phyloP scores from a whole-genome alignment of 2,329 filamentous ascomycete genomes.

The Cladosporium oxysporum region DNA sequence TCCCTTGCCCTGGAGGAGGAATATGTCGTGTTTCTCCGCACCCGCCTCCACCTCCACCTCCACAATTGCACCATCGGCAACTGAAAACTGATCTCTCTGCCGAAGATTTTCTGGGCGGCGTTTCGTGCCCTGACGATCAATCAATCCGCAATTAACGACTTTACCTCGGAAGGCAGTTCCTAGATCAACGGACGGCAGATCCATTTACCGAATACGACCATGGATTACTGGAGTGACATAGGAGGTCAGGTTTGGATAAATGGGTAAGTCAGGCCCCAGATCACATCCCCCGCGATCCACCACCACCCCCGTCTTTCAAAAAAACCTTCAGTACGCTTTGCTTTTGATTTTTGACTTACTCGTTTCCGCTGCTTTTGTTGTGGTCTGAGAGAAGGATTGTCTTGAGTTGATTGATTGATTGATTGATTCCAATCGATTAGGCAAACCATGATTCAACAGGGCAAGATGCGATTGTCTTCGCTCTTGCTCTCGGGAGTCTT shows the following conservation, averaged over 20 bases:
- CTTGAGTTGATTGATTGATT: not conserved
- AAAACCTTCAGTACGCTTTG: not conserved
- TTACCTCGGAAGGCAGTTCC: conserved; percentile 8
- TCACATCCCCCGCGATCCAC: not conserved
- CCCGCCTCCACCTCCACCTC: not conserved
- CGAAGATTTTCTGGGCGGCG: not conserved
- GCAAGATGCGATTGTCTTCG: conserved; percentile 16
- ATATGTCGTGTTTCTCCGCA: not conserved
- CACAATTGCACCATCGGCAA: not conserved
- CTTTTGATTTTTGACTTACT: not conserved
- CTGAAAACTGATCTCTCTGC: conserved; percentile 1
- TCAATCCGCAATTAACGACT: not conserved
- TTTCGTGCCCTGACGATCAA: conserved; percentile 15
- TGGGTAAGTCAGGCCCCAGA: not conserved
- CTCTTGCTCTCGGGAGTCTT: conserved; percentile 7
- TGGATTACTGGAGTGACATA: conserved; percentile 8
- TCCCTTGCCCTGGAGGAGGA: not conserved
- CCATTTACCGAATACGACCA: conserved; percentile 1
- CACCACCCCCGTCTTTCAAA: not conserved
- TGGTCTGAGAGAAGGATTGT: not conserved
- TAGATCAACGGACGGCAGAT: not conserved
- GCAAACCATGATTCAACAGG: conserved; percentile 9
- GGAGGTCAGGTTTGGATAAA: conserved; percentile 15
- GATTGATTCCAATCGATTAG: not conserved
- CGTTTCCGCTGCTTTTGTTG: not conserved